Base-by-base conservation (phyloP, 2,329 filamentous ascomycete genomes). In the Ophiostoma perfectum region DNA sequence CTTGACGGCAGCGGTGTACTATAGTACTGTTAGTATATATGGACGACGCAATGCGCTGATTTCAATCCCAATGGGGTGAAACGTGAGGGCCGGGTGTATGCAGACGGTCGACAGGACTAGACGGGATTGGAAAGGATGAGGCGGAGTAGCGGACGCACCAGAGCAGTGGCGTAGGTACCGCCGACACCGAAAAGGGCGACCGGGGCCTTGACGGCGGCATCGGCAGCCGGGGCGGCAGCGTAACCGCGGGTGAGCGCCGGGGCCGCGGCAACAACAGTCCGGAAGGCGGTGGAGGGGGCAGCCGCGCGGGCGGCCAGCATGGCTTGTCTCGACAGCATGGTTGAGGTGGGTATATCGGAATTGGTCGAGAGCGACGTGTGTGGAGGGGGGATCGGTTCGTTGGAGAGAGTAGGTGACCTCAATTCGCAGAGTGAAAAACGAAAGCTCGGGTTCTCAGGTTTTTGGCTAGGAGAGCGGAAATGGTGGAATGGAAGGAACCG, bases 1-100 rank as follows among this genome's bases (percentile, higher is more conserved):
- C 87, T 98, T 99, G 79, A 89, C 88, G 75, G 94, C 92, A 72
- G 95, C 95, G 73, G 93, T 98, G 88, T 97, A 99, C 95, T 99
- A 41, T 99, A 41, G 41, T 11, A 55, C 41, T 38, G 58, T 47
- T 64, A 64, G 52, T 39, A 39, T 16, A 27, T 27, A 27, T 18
- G 36, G 16, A 42, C 16, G 60, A 27, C 27, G 27, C 27, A 27
- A 27, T 27, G 27, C 27, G 27, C 27, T 27, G 27, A 27, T 27
- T 27, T 27, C 27, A 27, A 27, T 27, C 27, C 27, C 27, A 27
- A 27, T 2, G 27, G 27, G 27, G 27, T 27, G 27, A 27, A 27
- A 27, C 27, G 27, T 27, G 27, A 27, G 27, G 27, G 27, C 27
- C 27, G 27, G 27, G 27, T 27, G 27, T 27, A 27, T 27, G 27